Percentiles rank a stretch among this genome's conserved stretches.
phyloP scores from a whole-genome alignment of 1,284 basidiomycete species.

The Boletus sp. region DNA sequence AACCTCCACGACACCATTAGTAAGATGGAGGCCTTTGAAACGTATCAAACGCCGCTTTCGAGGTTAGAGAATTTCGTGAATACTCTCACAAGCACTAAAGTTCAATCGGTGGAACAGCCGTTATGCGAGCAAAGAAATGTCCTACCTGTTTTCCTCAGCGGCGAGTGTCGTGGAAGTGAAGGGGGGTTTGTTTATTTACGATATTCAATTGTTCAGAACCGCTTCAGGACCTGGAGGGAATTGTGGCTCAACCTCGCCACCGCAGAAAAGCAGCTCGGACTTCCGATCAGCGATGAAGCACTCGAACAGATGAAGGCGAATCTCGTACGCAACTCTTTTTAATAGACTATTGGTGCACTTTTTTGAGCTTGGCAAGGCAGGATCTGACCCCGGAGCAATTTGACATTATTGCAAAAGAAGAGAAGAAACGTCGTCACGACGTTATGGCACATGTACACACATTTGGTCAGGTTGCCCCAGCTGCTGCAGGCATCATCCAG shows the following conservation, averaged over 20 bases:
- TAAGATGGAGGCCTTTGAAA: slow-evolving; percentile 61
- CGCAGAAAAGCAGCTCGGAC: slow-evolving; percentile 93
- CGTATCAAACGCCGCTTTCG: slow-evolving; percentile 72
- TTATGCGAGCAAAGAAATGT: slow-evolving; percentile 99
- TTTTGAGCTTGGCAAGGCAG: slow-evolving; percentile 37
- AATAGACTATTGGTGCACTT: background rate
- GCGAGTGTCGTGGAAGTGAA: slow-evolving; percentile 41
- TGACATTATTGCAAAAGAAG: slow-evolving; percentile 87
- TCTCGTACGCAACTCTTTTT: slow-evolving; percentile 51
- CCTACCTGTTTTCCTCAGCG: slow-evolving; percentile 88
- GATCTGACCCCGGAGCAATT: slow-evolving; percentile 88
- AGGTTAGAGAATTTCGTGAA: slow-evolving; percentile 43
- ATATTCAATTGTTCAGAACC: slow-evolving; percentile 54
- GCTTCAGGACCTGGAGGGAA: slow-evolving; percentile 95
- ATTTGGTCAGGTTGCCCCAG: slow-evolving; percentile 90
- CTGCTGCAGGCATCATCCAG: slow-evolving; percentile 98
- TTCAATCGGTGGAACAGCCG: slow-evolving; percentile 53
- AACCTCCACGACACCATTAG: background rate
- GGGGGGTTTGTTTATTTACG: background rate
- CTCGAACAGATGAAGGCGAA: slow-evolving; percentile 93
- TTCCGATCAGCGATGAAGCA: slow-evolving; percentile 86
- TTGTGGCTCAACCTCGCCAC: slow-evolving; percentile 96
- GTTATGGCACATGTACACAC: slow-evolving; percentile 99
- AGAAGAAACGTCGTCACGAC: slow-evolving; percentile 97
- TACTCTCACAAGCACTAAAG: background rate